Evolutionary conservation across 192 early-diverging fungal species (phyloP).

Genomic region (Linnemannia zychae): DNA sequence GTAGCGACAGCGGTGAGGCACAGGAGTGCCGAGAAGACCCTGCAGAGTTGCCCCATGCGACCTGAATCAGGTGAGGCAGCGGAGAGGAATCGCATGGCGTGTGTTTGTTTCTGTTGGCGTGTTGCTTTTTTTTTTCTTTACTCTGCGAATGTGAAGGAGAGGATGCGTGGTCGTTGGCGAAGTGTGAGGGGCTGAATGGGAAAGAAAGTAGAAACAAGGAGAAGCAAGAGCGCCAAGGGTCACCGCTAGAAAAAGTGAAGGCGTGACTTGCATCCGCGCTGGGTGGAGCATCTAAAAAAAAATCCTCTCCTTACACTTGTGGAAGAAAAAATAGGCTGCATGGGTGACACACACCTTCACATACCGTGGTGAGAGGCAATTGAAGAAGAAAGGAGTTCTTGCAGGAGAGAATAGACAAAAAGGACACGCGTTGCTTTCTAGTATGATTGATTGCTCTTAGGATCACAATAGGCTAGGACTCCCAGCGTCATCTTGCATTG

Average conservation of each 20-base stretch:
- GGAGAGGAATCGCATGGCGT: slow-evolving; percentile 14
- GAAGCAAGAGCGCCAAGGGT: neutral
- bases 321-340: too few species aligned
- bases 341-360: too few species aligned
- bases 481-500: too few species aligned
- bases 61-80: neutral
- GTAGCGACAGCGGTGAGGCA: neutral
- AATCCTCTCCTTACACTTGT: too few species aligned
- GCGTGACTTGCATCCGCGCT: neutral
- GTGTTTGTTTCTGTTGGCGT: neutral
- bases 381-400: too few species aligned
- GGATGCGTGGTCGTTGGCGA: neutral
- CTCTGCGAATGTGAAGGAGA: neutral
- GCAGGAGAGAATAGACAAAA: too few species aligned
- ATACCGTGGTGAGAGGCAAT: too few species aligned
- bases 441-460: too few species aligned
- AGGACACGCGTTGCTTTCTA: too few species aligned
- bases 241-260: neutral
- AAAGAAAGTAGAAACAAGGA: neutral
- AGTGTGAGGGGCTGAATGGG: neutral
- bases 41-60: neutral
- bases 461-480: too few species aligned
- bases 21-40: neutral
- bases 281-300: too few species aligned
- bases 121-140: neutral